These are phyloP conservation scores for Yamadazyma blattariae DNA, from an alignment of 1,139 yeast genomes.

Conservation along the genomic window DNA sequence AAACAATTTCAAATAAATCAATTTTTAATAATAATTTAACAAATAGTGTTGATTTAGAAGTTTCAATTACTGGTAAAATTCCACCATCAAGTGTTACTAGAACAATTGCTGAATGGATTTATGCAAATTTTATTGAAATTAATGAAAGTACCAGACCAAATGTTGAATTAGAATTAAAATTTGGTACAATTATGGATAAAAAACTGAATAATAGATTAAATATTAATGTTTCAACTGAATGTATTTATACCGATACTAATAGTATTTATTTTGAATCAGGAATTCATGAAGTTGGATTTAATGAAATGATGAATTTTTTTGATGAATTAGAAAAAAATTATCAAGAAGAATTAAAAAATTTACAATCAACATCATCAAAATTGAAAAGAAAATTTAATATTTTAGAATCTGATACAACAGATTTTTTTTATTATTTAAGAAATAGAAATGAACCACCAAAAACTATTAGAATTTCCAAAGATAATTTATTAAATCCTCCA, in stretches of 20 bases:
- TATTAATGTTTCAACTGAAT: slow-evolving; percentile 75
- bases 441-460: slow-evolving; percentile 54
- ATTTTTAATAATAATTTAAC: slow-evolving; percentile 37
- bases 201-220: slow-evolving; percentile 60
- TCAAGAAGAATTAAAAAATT: slow-evolving; percentile 36
- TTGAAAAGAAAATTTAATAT: slow-evolving; percentile 40
- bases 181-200: slow-evolving; percentile 74
- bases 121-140: slow-evolving; percentile 69
- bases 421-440: slow-evolving; percentile 35
- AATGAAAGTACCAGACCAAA: slow-evolving; percentile 56
- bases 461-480: slow-evolving; percentile 62
- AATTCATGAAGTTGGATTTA: slow-evolving; percentile 65
- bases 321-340: slow-evolving; percentile 51
- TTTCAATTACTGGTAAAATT: slow-evolving; percentile 66
- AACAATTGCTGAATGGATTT: slow-evolving; percentile 85
- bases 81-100: slow-evolving; percentile 85
- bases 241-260: slow-evolving; percentile 56
- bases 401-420: slow-evolving; percentile 42
- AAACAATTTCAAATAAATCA: slow-evolving; percentile 21
- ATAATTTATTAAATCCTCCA: slow-evolving; percentile 56
- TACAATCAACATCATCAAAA: slow-evolving; percentile 20
- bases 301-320: slow-evolving; percentile 55
- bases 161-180: slow-evolving; percentile 79
- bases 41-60: slow-evolving; percentile 43
- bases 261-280: slow-evolving; percentile 68